These are phyloP conservation scores for Cladobotryum mycophilum DNA, from an alignment of 2,329 filamentous ascomycete species.

Conservation along the genomic window DNA sequence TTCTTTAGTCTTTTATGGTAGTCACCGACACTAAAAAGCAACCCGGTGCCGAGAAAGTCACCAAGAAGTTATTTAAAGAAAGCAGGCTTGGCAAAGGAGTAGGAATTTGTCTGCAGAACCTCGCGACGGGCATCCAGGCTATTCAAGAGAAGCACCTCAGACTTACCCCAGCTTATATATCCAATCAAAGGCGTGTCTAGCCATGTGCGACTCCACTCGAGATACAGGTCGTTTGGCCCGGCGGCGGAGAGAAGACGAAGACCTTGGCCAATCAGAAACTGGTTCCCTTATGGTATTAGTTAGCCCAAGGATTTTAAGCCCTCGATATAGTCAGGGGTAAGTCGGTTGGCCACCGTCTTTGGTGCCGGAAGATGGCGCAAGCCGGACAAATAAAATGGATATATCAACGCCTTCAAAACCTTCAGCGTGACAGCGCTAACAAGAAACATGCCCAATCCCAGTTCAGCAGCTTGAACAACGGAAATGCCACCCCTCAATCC, in stretches of 20 bases:
- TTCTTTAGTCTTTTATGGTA: constrained; percentile 4
- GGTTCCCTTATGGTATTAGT: neutral
- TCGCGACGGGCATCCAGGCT: constrained; percentile 8
- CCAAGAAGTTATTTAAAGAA: constrained; percentile 8
- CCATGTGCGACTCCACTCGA: constrained; percentile 9
- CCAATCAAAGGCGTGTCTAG: constrained; percentile 7
- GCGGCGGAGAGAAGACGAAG: neutral
- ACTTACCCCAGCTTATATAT: constrained; percentile 3
- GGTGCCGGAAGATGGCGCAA: constrained; percentile 8
- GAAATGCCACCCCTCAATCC: neutral
- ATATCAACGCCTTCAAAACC: constrained; percentile 5
- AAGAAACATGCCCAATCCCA: neutral
- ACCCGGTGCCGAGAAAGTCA: constrained; percentile 6
- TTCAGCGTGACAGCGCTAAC: neutral
- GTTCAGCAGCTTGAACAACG: neutral
- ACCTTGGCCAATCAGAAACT: constrained; percentile 8
- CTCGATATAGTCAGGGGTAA: no score
- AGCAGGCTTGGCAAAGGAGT: constrained; percentile 4
- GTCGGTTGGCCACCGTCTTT: neutral
- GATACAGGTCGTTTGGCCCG: constrained; percentile 4
- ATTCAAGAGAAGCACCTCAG: constrained; percentile 6
- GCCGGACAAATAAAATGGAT: constrained; percentile 4
- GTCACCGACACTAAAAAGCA: constrained; percentile 6
- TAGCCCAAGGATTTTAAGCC: neutral
- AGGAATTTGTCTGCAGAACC: constrained; percentile 5